Evolutionary conservation across 208 protist genomes (phyloP).

Genomic region (Porcisia deanei): DNA sequence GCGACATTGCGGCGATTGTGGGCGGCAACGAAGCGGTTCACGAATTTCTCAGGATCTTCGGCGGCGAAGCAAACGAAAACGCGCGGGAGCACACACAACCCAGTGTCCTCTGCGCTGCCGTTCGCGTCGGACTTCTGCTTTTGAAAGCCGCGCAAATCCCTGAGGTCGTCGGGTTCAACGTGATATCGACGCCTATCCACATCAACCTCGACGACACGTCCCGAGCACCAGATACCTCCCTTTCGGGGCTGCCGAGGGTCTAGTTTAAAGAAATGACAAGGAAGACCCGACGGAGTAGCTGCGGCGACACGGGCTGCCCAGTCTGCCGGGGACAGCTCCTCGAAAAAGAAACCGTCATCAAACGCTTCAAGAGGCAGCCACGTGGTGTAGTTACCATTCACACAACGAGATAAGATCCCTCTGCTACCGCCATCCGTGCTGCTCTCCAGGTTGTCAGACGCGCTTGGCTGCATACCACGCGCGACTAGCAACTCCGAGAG

Average conservation of each 20-base stretch:
- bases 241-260: constrained; percentile 29
- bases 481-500: constrained; percentile 69
- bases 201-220: constrained; percentile 32
- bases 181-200: constrained; percentile 18
- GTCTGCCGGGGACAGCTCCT: constrained; percentile 73
- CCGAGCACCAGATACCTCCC: constrained; percentile 16
- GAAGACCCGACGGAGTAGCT: constrained; percentile 33
- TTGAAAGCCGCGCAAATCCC: background rate
- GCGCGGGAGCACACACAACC: constrained; percentile 44
- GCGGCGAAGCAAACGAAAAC: constrained; percentile 92
- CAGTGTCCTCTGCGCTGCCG: background rate
- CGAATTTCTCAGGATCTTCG: constrained; percentile 93
- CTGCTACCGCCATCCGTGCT: background rate
- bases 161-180: constrained; percentile 2
- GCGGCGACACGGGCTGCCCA: constrained; percentile 48
- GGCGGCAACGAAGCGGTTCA: constrained; percentile 85
- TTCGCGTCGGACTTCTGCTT: background rate
- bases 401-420: background rate
- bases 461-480: constrained; percentile 44
- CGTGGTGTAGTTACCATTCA: constrained; percentile 46
- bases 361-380: constrained; percentile 93
- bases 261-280: constrained; percentile 40
- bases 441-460: constrained; percentile 3
- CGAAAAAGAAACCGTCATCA: constrained; percentile 87
- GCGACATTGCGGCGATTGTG: constrained; percentile 65